These are phyloP conservation scores for Leccinum variicolor DNA, from an alignment of 768 basidiomycete species.

Conservation along the genomic window DNA sequence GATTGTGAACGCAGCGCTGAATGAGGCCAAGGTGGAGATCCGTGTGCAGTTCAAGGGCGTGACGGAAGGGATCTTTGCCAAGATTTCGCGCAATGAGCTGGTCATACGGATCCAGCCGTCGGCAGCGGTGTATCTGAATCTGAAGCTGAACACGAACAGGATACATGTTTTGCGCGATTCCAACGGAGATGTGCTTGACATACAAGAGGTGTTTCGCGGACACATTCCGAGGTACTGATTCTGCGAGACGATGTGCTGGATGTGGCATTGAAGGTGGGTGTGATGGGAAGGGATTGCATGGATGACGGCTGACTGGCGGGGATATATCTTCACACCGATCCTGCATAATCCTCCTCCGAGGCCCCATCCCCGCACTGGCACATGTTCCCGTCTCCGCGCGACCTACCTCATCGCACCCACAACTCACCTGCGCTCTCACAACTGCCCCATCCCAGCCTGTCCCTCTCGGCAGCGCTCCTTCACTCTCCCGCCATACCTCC, in stretches of 20 bases:
- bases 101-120: constrained; percentile 96
- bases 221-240: constrained; percentile 90
- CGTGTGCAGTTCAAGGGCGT: constrained; percentile 98
- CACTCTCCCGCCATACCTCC: constrained; percentile 37
- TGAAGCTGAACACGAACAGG: constrained; percentile 98
- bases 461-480: constrained; percentile 10
- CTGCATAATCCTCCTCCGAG: constrained; percentile 45
- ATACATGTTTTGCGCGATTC: constrained; percentile 82
- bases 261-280: constrained; percentile 89
- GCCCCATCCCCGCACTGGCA: constrained; percentile 34
- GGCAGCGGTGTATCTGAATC: constrained; percentile 78
- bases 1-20: constrained; percentile 59
- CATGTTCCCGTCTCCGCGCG: constrained; percentile 23
- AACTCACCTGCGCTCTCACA: constrained; percentile 37
- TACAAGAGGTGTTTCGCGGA: constrained; percentile 95
- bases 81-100: constrained; percentile 94
- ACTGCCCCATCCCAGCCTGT: constrained; percentile 38
- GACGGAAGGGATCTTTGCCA: constrained; percentile 93
- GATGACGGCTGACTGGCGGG: constrained; percentile 3
- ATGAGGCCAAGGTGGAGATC: constrained; percentile 98
- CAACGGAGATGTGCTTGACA: constrained; percentile 97
- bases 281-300: neutral
- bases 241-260: constrained; percentile 95
- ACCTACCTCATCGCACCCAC: constrained; percentile 44
- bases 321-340: constrained; percentile 89